These are phyloP conservation scores for Alternaria gansuensis DNA, from an alignment of 2,329 filamentous ascomycete species.

Conservation along the genomic window DNA sequence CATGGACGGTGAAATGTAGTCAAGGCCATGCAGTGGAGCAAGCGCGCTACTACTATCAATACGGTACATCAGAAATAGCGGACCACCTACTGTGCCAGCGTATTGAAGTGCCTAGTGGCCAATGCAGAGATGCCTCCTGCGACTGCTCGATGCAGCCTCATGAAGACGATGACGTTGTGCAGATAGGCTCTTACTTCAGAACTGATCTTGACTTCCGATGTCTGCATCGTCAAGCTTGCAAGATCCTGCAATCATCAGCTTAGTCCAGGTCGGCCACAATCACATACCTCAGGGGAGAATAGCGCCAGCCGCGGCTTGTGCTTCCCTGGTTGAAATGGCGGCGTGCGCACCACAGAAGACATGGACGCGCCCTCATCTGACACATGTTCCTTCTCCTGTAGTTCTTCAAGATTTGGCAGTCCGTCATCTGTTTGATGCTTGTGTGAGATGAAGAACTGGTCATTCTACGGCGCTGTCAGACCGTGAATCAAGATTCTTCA, in stretches of 20 bases:
- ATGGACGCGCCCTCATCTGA: conserved; percentile 45
- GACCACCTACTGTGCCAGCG: conserved; percentile 65
- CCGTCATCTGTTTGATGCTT: conserved; percentile 78
- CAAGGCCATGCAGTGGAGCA: conserved; percentile 80
- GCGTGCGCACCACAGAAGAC: conserved; percentile 52
- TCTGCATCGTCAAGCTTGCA: conserved; percentile 66
- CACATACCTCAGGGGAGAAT: conserved; percentile 58
- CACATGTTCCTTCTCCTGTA: conserved; percentile 30
- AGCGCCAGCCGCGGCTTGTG: conserved; percentile 36
- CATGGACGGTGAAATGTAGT: conserved; percentile 84
- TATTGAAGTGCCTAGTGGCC: conserved; percentile 79
- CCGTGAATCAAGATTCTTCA: conserved; percentile 30
- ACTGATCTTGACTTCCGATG: conserved; percentile 68
- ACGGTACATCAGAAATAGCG: neutral
- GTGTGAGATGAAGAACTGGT: conserved; percentile 88
- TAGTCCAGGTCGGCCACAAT: too few species aligned
- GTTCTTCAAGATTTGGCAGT: conserved; percentile 76
- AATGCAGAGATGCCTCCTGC: conserved; percentile 77
- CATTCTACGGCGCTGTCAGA: conserved; percentile 71
- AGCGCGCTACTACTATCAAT: conserved; percentile 65
- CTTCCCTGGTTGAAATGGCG: conserved; percentile 30
- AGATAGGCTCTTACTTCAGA: conserved; percentile 85
- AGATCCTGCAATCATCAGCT: conserved; percentile 57
- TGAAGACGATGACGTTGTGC: conserved; percentile 85
- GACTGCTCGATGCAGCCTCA: conserved; percentile 87